These are phyloP conservation scores for Aureobasidium sp. DNA, from an alignment of 2,329 filamentous ascomycete genomes.

Conservation along the genomic window DNA sequence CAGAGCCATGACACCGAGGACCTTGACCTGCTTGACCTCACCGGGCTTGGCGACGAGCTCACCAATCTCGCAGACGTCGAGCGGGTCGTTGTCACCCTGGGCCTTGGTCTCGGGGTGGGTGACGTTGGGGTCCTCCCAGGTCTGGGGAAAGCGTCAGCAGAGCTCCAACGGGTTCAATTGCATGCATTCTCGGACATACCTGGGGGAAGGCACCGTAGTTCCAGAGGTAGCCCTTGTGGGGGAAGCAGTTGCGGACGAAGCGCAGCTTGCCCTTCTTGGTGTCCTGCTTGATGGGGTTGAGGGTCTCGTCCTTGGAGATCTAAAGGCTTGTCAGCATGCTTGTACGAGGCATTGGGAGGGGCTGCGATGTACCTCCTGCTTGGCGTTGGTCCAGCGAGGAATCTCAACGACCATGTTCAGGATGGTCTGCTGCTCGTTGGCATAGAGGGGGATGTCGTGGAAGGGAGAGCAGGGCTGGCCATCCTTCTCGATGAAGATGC, in stretches of 20 bases:
- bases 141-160: slow-evolving; percentile 46
- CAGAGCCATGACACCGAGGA: slow-evolving; percentile 98
- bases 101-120: slow-evolving; percentile 98
- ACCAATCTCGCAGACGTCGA: slow-evolving; percentile 99
- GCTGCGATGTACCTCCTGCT: slow-evolving; percentile 73
- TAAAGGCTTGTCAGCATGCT: slow-evolving; percentile 30
- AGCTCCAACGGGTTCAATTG: neutral
- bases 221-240: slow-evolving; percentile 99
- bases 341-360: neutral
- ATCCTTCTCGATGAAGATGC: slow-evolving; percentile 97
- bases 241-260: slow-evolving; percentile 99
- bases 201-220: slow-evolving; percentile 99
- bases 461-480: slow-evolving; percentile 88
- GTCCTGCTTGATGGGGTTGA: slow-evolving; percentile 99
- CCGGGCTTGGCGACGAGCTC: slow-evolving; percentile 94
- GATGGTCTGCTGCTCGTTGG: slow-evolving; percentile 90
- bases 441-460: slow-evolving; percentile 97
- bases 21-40: slow-evolving; percentile 99
- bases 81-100: slow-evolving; percentile 98
- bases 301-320: slow-evolving; percentile 98
- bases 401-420: slow-evolving; percentile 99
- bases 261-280: slow-evolving; percentile 99
- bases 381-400: slow-evolving; percentile 98
- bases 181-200: slow-evolving; percentile 42
- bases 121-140: slow-evolving; percentile 97